phyloP scores from a whole-genome alignment of 345 rosid genomes.

The Citrus sinensis region DVS_A1.0 CM039163.1:508501-509000 shows the following conservation, averaged over 20 bases:
- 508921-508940: constrained; percentile 58
- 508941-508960: constrained; percentile 74
- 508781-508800: constrained; percentile 94
- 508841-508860: constrained; percentile 75
- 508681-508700: constrained; percentile 90
- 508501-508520: constrained; percentile 89
- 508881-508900: constrained; percentile 86
- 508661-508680: constrained; percentile 78
- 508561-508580: constrained; percentile 77
- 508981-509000: constrained; percentile 54
- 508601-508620: constrained; percentile 83
- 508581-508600: constrained; percentile 64
- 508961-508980: constrained; percentile 58
- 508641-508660: constrained; percentile 97
- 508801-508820: constrained; percentile 97
- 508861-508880: constrained; percentile 87
- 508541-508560: constrained; percentile 86
- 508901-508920: constrained; percentile 47
- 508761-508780: constrained; percentile 91
- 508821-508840: constrained; percentile 87
- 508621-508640: constrained; percentile 82
- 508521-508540: constrained; percentile 85
- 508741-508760: constrained; percentile 74
- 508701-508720: constrained; percentile 86
- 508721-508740: constrained; percentile 72